Percentiles rank a stretch among this genome's conserved stretches.
Evolutionary conservation across 2,329 filamentous ascomycete genomes (phyloP).

Genomic region (Colletotrichum cereale): DNA sequence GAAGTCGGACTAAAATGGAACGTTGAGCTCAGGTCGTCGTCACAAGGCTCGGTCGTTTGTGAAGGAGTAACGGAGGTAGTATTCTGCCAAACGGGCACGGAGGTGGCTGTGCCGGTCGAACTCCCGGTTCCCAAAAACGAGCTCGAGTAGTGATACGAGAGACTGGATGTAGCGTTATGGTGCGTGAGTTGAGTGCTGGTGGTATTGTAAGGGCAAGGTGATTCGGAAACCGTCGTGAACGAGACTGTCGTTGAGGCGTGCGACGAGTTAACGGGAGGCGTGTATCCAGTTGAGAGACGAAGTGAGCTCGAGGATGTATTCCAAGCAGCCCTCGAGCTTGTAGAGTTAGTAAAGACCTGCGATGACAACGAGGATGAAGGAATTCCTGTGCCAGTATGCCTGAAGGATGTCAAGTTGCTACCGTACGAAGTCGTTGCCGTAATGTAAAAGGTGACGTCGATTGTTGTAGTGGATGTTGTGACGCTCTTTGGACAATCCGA

Average conservation of each 20-base stretch:
- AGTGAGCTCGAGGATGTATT: constrained; percentile 11
- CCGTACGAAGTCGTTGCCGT: constrained; percentile 46
- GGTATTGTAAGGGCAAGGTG: constrained; percentile 9
- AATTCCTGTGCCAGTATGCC: not conserved
- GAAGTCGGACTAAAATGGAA: not conserved
- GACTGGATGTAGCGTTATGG: constrained; percentile 7
- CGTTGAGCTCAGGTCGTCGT: constrained; percentile 21
- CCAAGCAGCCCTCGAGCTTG: constrained; percentile 3
- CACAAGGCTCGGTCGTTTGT: constrained; percentile 19
- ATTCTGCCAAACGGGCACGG: not conserved
- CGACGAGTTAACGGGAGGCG: not conserved
- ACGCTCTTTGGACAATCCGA: constrained; percentile 36
- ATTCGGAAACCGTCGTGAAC: not conserved
- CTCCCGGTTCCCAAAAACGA: not conserved
- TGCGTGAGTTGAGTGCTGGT: not conserved
- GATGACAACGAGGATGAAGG: not conserved
- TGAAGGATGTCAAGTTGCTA: constrained; percentile 23
- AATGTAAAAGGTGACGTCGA: constrained; percentile 50
- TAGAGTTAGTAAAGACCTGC: not conserved
- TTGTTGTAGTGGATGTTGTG: constrained; percentile 48
- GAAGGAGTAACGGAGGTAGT: constrained; percentile 10
- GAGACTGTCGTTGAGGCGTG: not conserved
- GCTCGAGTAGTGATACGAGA: not conserved
- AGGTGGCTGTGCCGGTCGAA: not conserved
- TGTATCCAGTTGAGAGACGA: constrained; percentile 6